Evolutionary conservation across 441 rosid genomes (phyloP), one percentile per base, ranked within the genome.

Genomic region (Pelargonium cotyledonis): DNA sequence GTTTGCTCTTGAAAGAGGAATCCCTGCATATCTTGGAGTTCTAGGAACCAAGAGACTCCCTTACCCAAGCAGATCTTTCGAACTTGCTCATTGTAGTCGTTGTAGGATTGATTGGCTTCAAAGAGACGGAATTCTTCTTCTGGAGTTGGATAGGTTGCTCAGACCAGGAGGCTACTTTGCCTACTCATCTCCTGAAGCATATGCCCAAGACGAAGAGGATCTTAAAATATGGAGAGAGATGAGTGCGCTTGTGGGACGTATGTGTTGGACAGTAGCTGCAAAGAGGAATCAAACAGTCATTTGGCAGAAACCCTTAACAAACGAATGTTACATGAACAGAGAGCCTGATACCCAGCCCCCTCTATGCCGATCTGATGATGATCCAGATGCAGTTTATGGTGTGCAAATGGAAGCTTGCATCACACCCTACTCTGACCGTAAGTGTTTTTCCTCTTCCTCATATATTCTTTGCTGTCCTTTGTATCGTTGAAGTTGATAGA

Each of bases 81-180:
- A 95, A 78, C 84, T 95, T 46, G 95, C 99, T 29, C 99, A 95
- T 74, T 95, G 99, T 82, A 92, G 98, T 65, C 91, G 98, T 29
- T 95, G 99, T 77, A 81, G 99, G 69, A 95, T 95, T 62, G 99
- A 95, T 79, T 95, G 99, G 99, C 92, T 95, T 69, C 99, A 95
- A 76, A 86, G 99, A 81, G 97, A 95, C 49, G 99, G 99, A 6
- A 81, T 95, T 70, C 97, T 95, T 76, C 98, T 92, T 68, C 99
- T 95, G 71, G 99, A 95, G 83, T 88, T 95, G 12, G 99, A 95
- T 77, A 84, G 99, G 64, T 70, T 95, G 71, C 99, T 95, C 51
- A 85, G 95, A 79, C 98, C 99, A 1, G 98, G 99, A 2, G 99
- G 98, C 72, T 95, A 95, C 77, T 95, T 95, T 70, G 99, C 95